Conservation (phyloP, 768 basidiomycete genomes). For the Phlegmacium glaucopus region DNA sequence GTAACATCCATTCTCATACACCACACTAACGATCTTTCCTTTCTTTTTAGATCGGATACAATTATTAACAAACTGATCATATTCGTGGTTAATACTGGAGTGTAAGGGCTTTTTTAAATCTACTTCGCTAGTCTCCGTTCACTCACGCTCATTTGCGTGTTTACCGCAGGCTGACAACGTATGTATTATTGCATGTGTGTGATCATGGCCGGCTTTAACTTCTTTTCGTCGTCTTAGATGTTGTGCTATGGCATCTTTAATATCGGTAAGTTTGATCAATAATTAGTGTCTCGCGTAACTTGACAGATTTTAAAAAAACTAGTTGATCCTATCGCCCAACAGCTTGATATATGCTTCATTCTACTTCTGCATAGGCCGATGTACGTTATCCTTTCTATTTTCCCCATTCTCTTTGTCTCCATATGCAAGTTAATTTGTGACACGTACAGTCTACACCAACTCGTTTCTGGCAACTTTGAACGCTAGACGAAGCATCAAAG, state of each 20-base stretch:
- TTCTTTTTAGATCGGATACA: conserved; percentile 36
- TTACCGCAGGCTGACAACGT: conserved; percentile 34
- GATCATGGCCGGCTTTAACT: background rate
- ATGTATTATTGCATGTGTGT: conserved; percentile 1
- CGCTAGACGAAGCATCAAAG: conserved; percentile 34
- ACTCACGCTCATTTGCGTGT: background rate
- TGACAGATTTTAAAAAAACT: background rate
- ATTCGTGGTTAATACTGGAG: conserved; percentile 52
- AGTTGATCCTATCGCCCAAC: conserved; percentile 36
- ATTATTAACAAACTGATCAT: conserved; percentile 51
- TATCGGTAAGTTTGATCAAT: conserved; percentile 31
- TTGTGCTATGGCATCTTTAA: conserved; percentile 46
- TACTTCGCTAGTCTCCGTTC: background rate
- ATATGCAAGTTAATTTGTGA: background rate
- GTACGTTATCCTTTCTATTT: conserved; percentile 27
- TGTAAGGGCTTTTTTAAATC: conserved; percentile 25
- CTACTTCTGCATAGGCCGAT: conserved; percentile 50
- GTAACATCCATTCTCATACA: background rate
- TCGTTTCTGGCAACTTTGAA: conserved; percentile 52
- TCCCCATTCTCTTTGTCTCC: background rate
- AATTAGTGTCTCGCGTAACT: background rate
- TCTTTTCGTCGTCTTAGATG: conserved; percentile 19
- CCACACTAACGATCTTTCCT: background rate
- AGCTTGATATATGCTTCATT: conserved; percentile 48
- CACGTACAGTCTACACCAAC: conserved; percentile 43